Percentiles rank a stretch among this genome's conserved stretches.
Conservation (phyloP, 495 filamentous ascomycete species). For the Cenococcum geophilum region DNA sequence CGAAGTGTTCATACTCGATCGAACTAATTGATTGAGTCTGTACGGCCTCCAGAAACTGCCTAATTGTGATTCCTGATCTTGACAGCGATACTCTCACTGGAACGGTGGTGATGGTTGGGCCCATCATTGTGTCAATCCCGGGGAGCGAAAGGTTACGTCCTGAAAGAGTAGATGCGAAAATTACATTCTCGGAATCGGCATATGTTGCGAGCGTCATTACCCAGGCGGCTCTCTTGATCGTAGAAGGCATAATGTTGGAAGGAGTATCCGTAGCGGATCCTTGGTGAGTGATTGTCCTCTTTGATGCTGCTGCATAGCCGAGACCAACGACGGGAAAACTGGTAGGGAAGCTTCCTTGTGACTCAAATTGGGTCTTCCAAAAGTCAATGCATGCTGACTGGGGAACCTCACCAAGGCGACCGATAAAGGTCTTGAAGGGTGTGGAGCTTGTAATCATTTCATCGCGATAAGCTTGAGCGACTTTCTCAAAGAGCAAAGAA, state of each 20-base stretch:
- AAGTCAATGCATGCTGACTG: slow-evolving; percentile 10
- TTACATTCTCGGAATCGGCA: slow-evolving; percentile 45
- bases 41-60: slow-evolving; percentile 42
- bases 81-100: slow-evolving; percentile 38
- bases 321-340: slow-evolving; percentile 15
- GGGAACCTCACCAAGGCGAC: slow-evolving; percentile 3
- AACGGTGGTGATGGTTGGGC: slow-evolving; percentile 49
- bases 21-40: slow-evolving; percentile 44
- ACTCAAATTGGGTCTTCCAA: slow-evolving; percentile 31
- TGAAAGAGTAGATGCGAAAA: slow-evolving; percentile 51
- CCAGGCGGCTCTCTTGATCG: slow-evolving; percentile 50
- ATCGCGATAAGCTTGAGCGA: slow-evolving; percentile 20
- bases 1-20: slow-evolving; percentile 47
- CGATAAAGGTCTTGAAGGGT: slow-evolving; percentile 16
- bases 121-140: slow-evolving; percentile 47
- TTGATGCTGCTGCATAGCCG: slow-evolving; percentile 13
- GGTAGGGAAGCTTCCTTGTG: slow-evolving; percentile 15
- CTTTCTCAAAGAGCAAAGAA: slow-evolving; percentile 16
- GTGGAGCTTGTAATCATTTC: slow-evolving; percentile 1
- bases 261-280: neutral
- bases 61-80: slow-evolving; percentile 32
- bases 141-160: slow-evolving; percentile 49
- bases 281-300: slow-evolving; percentile 11
- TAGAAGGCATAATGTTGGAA: slow-evolving; percentile 41
- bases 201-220: slow-evolving; percentile 45